Percentiles rank a stretch among this genome's conserved stretches.
Evolutionary conservation across 2,329 filamentous ascomycete genomes (phyloP).

Genomic region (Purpureocillium lavendulum): DNA sequence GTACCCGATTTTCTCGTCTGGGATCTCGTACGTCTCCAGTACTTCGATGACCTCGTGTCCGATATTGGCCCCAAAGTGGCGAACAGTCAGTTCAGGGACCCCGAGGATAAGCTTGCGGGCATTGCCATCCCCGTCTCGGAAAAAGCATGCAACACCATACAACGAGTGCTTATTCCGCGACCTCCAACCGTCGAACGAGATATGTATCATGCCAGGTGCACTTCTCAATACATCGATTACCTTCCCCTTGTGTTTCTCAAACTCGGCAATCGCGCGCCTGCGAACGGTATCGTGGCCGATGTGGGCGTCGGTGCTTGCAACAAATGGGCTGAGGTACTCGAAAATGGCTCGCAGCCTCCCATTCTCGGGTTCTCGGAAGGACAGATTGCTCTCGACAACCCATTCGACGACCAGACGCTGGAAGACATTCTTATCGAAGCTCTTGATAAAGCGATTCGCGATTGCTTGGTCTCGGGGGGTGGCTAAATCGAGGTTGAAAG

Average conservation of each 20-base stretch:
- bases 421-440: slow-evolving; percentile 4
- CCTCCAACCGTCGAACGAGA: too few species aligned
- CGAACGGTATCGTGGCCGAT: background rate
- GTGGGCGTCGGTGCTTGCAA: slow-evolving; percentile 2
- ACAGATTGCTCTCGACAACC: slow-evolving; percentile 7
- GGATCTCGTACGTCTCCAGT: background rate
- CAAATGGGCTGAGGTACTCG: slow-evolving; percentile 8
- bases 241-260: background rate
- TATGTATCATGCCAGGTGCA: too few species aligned
- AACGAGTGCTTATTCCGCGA: too few species aligned
- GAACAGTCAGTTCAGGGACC: too few species aligned
- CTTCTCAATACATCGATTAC: background rate
- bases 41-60: too few species aligned
- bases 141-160: too few species aligned
- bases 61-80: too few species aligned
- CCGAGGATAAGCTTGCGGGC: too few species aligned
- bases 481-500: background rate
- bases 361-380: slow-evolving; percentile 5
- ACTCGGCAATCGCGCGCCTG: background rate
- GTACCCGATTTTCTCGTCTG: too few species aligned
- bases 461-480: slow-evolving; percentile 1
- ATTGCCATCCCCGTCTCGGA: too few species aligned
- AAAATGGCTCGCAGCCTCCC: slow-evolving; percentile 4
- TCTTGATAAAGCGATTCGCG: slow-evolving; percentile 1
- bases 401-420: slow-evolving; percentile 7